Base-by-base conservation (phyloP, 2,329 filamentous ascomycete genomes). In the Leptodontidium sp. region DNA sequence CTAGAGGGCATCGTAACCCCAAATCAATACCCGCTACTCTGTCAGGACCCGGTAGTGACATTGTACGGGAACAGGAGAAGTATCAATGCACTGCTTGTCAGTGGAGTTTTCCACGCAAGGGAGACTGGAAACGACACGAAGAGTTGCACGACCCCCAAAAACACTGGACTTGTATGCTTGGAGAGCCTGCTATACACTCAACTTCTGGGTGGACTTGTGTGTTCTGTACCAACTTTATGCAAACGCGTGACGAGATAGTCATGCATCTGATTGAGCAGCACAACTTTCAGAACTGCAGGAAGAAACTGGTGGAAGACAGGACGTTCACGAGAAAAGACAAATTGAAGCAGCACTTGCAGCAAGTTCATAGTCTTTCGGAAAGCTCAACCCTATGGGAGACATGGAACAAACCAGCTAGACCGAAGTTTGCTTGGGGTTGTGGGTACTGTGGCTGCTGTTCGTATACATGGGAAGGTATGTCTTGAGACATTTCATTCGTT, bases 51-150 rank as follows among this genome's bases (percentile, higher is more conserved):
- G 15, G 24, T 4, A 14, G 24, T 26, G 50, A 32, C 5, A 2
- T 7, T 29, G 24, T 5, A 53, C 24, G 50, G 26, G 45, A 63
- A 32, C 29, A 32, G 4, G 59, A 17, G 26, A 72, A 49, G n/a
- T 75, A 74, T 29, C 32, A 32, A n/a, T 75, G 72, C 55, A 74
- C 73, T 14, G 52, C 32, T 12, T 73, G 72, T 43, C 43, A 66
- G 9, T 50, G 57, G n/a, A 14, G 8, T n/a, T 74, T 75, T 55
- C 49, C 49, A 29, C 58, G 70, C 12, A 75, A 75, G 64, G 69
- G 72, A 12, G 73, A 75, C 47, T 75, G 71, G 71, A 70, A 73
- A 8, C 59, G 73, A n/a, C 72, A 75, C 32, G 71, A 73, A 70
- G 66, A 73, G 40, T 62, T 66, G 6, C 72, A 74, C 50, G 72